Evolutionary conservation across 176 grass and related monocot genomes (phyloP).

Genomic region (Areca catechu): DNA sequence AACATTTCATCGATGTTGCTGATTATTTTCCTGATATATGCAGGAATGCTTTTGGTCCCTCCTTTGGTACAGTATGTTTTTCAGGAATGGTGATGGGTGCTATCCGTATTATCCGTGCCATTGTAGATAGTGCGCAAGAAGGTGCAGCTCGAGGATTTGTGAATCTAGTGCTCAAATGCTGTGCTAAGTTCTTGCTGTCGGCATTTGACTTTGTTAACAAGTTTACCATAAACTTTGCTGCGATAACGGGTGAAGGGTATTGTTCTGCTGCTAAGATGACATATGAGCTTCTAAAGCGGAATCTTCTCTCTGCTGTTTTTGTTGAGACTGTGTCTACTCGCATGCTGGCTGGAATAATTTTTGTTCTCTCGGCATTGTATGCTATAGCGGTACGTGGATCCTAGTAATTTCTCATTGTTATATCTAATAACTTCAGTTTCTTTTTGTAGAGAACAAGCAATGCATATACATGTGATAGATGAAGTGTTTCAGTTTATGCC

Average conservation of each 20-base stretch:
- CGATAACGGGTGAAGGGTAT: slow-evolving; percentile 46
- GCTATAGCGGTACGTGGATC: slow-evolving; percentile 25
- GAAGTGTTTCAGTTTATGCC: no score
- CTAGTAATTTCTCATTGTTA: not conserved
- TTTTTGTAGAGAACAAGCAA: no score
- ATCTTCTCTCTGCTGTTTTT: slow-evolving; percentile 51
- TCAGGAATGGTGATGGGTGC: slow-evolving; percentile 42
- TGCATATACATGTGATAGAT: no score
- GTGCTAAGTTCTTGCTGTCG: slow-evolving; percentile 30
- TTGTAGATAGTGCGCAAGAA: slow-evolving; percentile 37
- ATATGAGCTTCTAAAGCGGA: slow-evolving; percentile 42
- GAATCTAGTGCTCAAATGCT: slow-evolving; percentile 35
- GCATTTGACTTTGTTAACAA: slow-evolving; percentile 47
- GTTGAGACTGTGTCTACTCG: slow-evolving; percentile 46
- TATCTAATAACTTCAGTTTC: no score
- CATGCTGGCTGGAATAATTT: slow-evolving; percentile 30
- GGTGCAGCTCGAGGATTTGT: slow-evolving; percentile 20
- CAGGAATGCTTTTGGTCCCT: slow-evolving; percentile 49
- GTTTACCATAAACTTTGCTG: slow-evolving; percentile 46
- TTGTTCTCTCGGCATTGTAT: slow-evolving; percentile 38
- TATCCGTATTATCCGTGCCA: slow-evolving; percentile 27
- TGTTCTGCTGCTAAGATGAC: slow-evolving; percentile 46
- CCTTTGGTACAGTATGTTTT: slow-evolving; percentile 43
- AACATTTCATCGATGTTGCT: not conserved
- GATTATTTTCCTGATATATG: slow-evolving; percentile 8